Evolutionary conservation across 1,284 basidiomycete genomes (phyloP).

Genomic region (Ganoderma boninense): DNA sequence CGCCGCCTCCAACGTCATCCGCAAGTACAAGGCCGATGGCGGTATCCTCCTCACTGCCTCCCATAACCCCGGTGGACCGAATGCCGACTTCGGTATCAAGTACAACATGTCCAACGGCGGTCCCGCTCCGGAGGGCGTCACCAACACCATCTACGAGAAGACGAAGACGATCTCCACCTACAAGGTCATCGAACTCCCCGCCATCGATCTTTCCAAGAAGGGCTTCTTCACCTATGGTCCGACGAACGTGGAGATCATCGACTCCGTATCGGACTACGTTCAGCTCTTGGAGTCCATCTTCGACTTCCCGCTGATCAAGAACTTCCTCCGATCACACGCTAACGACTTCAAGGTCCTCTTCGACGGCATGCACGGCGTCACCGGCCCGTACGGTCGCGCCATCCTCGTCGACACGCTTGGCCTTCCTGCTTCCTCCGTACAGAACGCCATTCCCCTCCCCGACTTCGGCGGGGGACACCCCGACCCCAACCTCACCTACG

Average conservation of each 20-base stretch:
- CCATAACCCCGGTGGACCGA: constrained; percentile 97
- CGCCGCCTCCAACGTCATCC: constrained; percentile 95
- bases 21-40: constrained; percentile 95
- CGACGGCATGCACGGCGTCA: constrained; percentile 97
- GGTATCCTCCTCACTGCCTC: constrained; percentile 98
- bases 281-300: constrained; percentile 89
- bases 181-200: constrained; percentile 82
- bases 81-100: constrained; percentile 99
- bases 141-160: constrained; percentile 92
- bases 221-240: constrained; percentile 87
- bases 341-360: constrained; percentile 90
- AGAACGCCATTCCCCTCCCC: constrained; percentile 91
- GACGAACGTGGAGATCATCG: constrained; percentile 90
- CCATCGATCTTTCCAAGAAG: constrained; percentile 79
- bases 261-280: constrained; percentile 93
- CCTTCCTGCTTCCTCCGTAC: constrained; percentile 82
- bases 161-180: constrained; percentile 90
- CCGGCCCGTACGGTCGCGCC: constrained; percentile 93
- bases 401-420: constrained; percentile 90
- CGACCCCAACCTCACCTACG: constrained; percentile 98
- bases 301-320: constrained; percentile 93
- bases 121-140: constrained; percentile 94
- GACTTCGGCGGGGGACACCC: constrained; percentile 99
- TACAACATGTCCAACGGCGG: constrained; percentile 98
- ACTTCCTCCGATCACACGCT: constrained; percentile 80